These are phyloP conservation scores for Glutinoglossum americanum DNA, from an alignment of 495 filamentous ascomycete species.

Conservation along the genomic window DNA sequence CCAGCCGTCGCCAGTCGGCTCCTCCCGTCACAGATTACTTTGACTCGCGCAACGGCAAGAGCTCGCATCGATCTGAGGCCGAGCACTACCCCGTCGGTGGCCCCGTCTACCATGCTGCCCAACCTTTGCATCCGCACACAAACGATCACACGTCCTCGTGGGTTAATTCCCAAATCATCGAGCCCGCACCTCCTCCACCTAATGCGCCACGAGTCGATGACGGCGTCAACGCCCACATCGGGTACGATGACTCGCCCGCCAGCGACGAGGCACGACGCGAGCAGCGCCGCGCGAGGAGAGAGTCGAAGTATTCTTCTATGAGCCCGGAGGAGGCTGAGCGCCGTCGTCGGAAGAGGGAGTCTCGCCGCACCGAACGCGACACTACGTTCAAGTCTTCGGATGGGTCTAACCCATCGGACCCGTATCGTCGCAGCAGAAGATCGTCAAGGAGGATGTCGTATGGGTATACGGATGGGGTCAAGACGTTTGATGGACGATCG, in stretches of 20 bases:
- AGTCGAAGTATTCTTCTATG: neutral
- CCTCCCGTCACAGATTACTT: constrained; percentile 20
- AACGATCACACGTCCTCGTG: constrained; percentile 37
- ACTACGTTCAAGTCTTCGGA: neutral
- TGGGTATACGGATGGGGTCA: neutral
- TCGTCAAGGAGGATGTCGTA: neutral
- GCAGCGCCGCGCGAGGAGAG: neutral
- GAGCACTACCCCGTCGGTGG: neutral
- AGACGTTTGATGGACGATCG: constrained; percentile 3
- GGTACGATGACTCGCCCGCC: neutral
- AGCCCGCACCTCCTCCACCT: constrained; percentile 36
- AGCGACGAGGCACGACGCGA: constrained; percentile 2
- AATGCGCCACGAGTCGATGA: constrained; percentile 33
- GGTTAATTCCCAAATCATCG: constrained; percentile 32
- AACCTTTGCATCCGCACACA: neutral
- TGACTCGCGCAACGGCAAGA: constrained; percentile 17
- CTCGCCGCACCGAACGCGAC: neutral
- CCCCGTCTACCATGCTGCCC: neutral
- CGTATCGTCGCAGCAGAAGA: neutral
- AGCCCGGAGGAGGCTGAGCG: neutral
- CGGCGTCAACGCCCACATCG: constrained; percentile 15
- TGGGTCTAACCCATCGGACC: neutral
- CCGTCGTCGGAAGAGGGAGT: neutral
- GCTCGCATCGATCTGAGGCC: neutral
- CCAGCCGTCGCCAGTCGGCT: constrained; percentile 1